Base-by-base conservation (phyloP, 2,329 filamentous ascomycete species). In the Pseudogymnoascus sp. region DNA sequence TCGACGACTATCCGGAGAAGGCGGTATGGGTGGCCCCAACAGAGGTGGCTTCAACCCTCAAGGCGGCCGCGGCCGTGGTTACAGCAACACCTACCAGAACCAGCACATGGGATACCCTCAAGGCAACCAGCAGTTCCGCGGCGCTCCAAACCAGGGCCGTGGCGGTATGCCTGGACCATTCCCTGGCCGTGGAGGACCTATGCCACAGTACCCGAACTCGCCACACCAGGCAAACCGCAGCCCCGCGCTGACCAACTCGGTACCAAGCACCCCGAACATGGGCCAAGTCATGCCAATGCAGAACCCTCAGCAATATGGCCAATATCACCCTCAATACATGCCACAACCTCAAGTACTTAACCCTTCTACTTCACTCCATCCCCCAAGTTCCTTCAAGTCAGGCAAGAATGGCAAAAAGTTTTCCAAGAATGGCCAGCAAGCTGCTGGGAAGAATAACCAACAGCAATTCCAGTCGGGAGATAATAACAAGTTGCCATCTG, bases 1-100 rank as follows among this genome's bases (percentile, higher is more conserved):
- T 70, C 89, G 93, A 71, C 88, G 91, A 38, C 91, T 95, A 72
- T 96, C 91, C 21, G 82, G 86, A 67, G 89, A 93, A 75, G 86
- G 85, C 73, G 89, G 93, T 67, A 83, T 87, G 76, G 80, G 79
- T 68, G 82, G 82, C 40, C 81, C 83, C 65, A 80, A 82, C 40
- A 80, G 86, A 71, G 81, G 81, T 68, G 83, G 84, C 69, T 85
- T 82, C 68, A 81, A 79, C 68, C 84, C 77, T 67, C 74, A 76
- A 60, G 59, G 59, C 73, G 77, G 33, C 78, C 81, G 66, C 77
- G 76, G 56, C 78, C 79, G 60, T 80, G 82, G 65, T 67, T 79
- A 78, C 69, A 76, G 76, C 62, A 78, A 80, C 66, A 81, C 76
- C 24, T 66, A 70, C 10, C 73, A 75, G 40, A 82, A 81, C 70